Evolutionary conservation across 2,329 filamentous ascomycete species (phyloP), one percentile per base, ranked within the genome.

Genomic region (Mycosphaerella sp.): DNA sequence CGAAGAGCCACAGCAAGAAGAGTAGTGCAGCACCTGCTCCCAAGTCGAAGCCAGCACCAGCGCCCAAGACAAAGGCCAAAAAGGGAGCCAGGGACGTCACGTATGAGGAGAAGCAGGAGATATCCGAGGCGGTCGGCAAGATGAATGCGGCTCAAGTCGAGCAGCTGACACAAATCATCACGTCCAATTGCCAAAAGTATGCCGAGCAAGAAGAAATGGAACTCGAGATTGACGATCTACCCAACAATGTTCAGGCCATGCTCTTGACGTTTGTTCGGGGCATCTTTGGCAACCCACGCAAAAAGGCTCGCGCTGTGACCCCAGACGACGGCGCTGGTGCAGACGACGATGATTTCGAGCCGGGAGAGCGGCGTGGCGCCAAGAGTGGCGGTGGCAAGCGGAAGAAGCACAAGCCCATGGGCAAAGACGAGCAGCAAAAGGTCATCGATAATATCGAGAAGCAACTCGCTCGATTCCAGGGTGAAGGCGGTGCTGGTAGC

Each of bases 101-200:
- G 6, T 81, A 85, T 55, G 78, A 85, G 3, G 90, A 98, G 73
- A 97, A 97, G 76, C 89, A 93, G 54, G 82, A 91, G 61, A 95
- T 98, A 54, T 92, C 89, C 1, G 66, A 64, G 41, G 64, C 64
- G 2, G 62, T 65, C 17, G 56, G 53, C 53, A 84, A 85, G 58
- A 82, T 97, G 54, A 84, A 90, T 14, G 85, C 86, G 47, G 77
- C 78, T n/a, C 84, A 89, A 61, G 86, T 95, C 66, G 80, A 85
- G 47, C 82, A 83, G 62, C 89, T 92, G 0, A 88, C 96, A 32
- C 83, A 86, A 56, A 91, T 97, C 58, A 97, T 98, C 67, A 89
- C 95, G 69, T 83, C 82, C 60, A 92, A 95, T 62, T 72, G 88
- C 76, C 74, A 88, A 73, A 77, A 86, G 77, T 77, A 93, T 75